Percentiles rank a stretch among this genome's conserved stretches.
phyloP scores from a whole-genome alignment of 495 filamentous ascomycete genomes.

The Aspergillus indologenus region DNA sequence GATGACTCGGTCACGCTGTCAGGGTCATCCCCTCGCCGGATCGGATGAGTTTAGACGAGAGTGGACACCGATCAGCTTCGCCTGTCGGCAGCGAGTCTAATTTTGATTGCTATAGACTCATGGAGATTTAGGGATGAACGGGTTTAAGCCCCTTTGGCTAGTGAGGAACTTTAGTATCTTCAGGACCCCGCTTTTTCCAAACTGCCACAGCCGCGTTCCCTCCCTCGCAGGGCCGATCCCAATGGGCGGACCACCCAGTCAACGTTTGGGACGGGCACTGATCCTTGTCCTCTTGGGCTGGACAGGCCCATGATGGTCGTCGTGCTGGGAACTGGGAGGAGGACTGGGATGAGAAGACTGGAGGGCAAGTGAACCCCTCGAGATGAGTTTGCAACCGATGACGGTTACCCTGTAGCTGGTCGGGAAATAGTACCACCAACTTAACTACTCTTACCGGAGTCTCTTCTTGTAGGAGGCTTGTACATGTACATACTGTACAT shows the following conservation, averaged over 20 bases:
- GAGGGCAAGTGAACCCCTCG: no score
- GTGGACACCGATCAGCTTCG: background rate
- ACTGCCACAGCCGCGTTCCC: constrained; percentile 1
- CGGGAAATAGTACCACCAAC: background rate
- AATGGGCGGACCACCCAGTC: constrained; percentile 4
- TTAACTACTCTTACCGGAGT: background rate
- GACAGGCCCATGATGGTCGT: background rate
- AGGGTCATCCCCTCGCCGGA: background rate
- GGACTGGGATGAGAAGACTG: no score
- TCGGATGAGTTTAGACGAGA: background rate
- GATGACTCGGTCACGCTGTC: background rate
- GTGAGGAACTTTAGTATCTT: background rate
- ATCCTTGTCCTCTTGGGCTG: background rate
- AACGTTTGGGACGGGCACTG: background rate
- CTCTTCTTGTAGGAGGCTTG: background rate
- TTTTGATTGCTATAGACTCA: background rate
- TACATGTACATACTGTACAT: background rate
- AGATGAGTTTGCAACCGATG: no score
- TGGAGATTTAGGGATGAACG: background rate
- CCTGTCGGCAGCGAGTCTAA: background rate
- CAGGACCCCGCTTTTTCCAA: background rate
- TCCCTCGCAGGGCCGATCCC: background rate
- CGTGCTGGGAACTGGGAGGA: constrained; percentile 1
- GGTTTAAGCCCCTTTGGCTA: background rate
- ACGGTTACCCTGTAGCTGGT: background rate